Percentiles rank a stretch among this genome's conserved stretches.
Conservation (phyloP, 495 filamentous ascomycete genomes). For the Neurospora sp. region DNA sequence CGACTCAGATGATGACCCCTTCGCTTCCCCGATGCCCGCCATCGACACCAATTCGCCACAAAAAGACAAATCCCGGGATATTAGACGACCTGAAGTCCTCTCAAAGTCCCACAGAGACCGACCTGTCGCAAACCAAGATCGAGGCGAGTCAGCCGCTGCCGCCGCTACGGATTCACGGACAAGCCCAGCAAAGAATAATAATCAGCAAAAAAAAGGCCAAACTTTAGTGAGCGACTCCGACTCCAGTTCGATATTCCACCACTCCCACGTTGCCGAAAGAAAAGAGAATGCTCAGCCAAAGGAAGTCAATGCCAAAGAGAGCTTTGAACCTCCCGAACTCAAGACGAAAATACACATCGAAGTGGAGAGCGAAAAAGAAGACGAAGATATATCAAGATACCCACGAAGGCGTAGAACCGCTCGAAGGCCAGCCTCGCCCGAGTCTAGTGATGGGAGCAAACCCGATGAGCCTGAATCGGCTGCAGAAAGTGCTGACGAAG, state of each 20-base stretch:
- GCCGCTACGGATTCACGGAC: background rate
- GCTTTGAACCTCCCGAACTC: background rate
- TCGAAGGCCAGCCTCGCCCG: background rate
- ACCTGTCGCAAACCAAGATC: background rate
- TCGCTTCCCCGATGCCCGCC: background rate
- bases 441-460: background rate
- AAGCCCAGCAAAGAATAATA: background rate
- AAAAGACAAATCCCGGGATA: background rate
- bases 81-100: background rate
- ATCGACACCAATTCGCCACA: background rate
- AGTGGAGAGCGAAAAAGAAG: background rate
- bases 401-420: background rate
- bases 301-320: background rate
- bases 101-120: background rate
- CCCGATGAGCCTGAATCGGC: background rate
- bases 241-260: background rate
- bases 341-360: background rate
- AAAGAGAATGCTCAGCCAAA: background rate
- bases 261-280: background rate
- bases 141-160: background rate
- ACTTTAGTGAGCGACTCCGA: background rate
- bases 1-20: background rate
- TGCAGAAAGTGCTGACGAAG: slow-evolving; percentile 6
- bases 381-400: background rate
- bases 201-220: background rate